A percentile compares a stretch with the other conserved stretches of the same genome.
Conservation (phyloP, 2,329 filamentous ascomycete species). For the Fusarium redolens region DNA sequence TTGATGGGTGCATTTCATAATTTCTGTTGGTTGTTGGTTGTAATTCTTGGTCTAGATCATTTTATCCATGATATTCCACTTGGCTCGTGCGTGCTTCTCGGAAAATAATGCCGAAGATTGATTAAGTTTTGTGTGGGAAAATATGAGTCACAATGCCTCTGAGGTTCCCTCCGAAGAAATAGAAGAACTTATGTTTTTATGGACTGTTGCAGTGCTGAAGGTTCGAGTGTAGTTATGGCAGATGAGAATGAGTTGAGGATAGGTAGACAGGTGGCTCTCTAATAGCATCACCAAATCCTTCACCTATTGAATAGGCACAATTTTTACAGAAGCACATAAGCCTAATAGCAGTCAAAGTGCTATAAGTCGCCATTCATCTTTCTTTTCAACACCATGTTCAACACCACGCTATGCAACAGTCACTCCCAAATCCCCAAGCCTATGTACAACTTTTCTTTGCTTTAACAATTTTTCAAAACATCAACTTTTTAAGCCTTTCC, state of each 20-base stretch:
- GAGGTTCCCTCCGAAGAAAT: background rate
- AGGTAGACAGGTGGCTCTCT: no score
- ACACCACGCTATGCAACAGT: constrained; percentile 31
- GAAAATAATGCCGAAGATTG: background rate
- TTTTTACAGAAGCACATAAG: no score
- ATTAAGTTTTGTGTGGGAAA: background rate
- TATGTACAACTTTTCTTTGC: constrained; percentile 8
- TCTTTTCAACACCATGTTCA: constrained; percentile 20
- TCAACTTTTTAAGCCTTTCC: constrained; percentile 16
- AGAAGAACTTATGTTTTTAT: background rate
- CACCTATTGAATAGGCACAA: no score
- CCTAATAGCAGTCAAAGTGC: no score
- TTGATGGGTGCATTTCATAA: no score
- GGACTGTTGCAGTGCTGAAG: background rate
- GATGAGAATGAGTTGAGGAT: background rate
- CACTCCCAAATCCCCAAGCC: background rate
- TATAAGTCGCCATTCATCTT: background rate
- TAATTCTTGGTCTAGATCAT: background rate
- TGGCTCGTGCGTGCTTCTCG: background rate
- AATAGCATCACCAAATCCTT: no score
- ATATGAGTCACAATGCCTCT: background rate
- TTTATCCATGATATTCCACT: background rate
- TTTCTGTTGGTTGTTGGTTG: background rate
- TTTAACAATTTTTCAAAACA: background rate
- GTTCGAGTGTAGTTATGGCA: background rate